Base-by-base conservation (phyloP, 2,329 filamentous ascomycete genomes). In the Epichloe hybrida region DNA sequence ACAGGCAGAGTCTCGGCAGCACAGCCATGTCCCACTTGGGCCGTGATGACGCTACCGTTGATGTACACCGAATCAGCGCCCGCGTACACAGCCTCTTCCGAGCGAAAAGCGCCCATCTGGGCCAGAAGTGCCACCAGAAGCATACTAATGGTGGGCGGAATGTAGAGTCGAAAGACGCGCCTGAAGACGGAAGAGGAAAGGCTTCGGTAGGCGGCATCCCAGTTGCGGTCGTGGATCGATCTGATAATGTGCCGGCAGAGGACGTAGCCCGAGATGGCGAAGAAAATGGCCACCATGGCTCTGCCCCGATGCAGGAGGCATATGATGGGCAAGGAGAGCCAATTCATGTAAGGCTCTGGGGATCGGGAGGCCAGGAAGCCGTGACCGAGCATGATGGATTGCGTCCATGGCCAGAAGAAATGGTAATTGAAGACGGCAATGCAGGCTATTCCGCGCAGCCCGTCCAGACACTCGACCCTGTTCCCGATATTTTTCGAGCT, bases 251-350 rank as follows among this genome's bases (percentile, higher is more conserved):
- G 66, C 5, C 66, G 61, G 21, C 62, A 68, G 36, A 70, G 59
- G 27, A 70, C 68, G 47, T 70, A 70, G n/a, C 68, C 68, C 0
- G 68, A 70, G 31, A 70, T 69, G 56, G 66, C 67, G 47, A 71
- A 71, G 60, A 71, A 71, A 40, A 71, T 67, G 49, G 67, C 65
- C 4, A 70, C 67, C 67, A 70, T 70, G 11, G 67, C 62, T 5
- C 66, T 62, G 3, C 68, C 68, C 39, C 67, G 64, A 49, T 69
- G 65, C 53, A 69, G 46, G 3, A 70, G 62, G 45, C 67, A 69
- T 34, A 70, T 43, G 50, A 70, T 69, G n/a, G 68, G 68, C 45
- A 70, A 50, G 6, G 64, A 63, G 3, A 58, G 54, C 61, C 59
- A 64, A 13, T 57, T 57, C 39, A 51, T 56, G 56, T 67, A 63